phyloP scores from a whole-genome alignment of 2,329 filamentous ascomycete genomes.

The Leptographium galeiforme region DNA sequence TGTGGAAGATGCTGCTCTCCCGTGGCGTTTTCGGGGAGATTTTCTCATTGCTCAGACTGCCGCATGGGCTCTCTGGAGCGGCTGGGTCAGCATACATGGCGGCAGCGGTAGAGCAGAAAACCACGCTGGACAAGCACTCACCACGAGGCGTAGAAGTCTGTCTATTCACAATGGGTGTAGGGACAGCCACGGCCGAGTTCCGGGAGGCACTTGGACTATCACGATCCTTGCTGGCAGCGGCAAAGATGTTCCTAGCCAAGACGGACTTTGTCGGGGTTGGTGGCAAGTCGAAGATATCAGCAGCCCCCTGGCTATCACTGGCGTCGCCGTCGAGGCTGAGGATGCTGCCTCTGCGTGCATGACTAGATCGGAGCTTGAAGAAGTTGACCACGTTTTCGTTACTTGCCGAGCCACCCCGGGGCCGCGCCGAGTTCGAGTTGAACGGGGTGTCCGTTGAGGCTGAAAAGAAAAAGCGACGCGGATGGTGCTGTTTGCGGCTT shows the following conservation, averaged over 20 bases:
- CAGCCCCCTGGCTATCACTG: conserved; percentile 21
- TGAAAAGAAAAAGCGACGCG: conserved; percentile 47
- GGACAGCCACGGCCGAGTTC: background rate
- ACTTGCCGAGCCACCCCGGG: conserved; percentile 24
- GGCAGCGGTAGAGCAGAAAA: background rate
- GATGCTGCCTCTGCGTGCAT: conserved; percentile 51
- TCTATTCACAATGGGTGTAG: background rate
- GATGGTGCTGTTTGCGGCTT: conserved; percentile 42
- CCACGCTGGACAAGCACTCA: background rate
- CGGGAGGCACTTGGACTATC: conserved; percentile 12
- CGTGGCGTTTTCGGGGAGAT: conserved; percentile 64
- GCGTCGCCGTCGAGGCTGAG: conserved; percentile 65
- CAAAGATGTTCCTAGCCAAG: conserved; percentile 23
- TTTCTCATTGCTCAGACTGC: conserved; percentile 33
- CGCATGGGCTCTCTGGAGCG: conserved; percentile 43
- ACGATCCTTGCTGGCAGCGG: conserved; percentile 7
- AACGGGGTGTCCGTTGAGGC: conserved; percentile 73
- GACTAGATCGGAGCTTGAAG: conserved; percentile 42
- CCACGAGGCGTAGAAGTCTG: background rate
- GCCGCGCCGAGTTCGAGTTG: conserved; percentile 36
- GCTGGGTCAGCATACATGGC: background rate
- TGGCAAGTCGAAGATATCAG: conserved; percentile 59
- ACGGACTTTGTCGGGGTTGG: conserved; percentile 78
- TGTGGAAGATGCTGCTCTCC: conserved; percentile 32
- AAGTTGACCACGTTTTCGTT: conserved; percentile 41